These are phyloP conservation scores for Magnolia changhungtana DNA, from an alignment of 164 flowering plant genomes.

Conservation along the genomic window DNA sequence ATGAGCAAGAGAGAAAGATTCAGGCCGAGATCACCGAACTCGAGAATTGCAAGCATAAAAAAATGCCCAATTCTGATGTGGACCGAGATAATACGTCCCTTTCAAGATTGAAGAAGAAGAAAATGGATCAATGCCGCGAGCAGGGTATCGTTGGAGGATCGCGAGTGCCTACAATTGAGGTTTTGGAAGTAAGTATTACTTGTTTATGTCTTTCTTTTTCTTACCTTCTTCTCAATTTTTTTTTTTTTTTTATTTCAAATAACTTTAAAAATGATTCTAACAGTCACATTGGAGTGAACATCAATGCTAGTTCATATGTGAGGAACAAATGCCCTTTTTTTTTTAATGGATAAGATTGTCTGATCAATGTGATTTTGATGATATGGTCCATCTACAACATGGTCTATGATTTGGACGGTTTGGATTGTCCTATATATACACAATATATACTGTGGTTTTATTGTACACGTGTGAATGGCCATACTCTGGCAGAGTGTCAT, in stretches of 20 bases:
- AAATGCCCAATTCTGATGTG: constrained; percentile 3
- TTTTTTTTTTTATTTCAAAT: neutral
- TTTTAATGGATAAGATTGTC: too few species aligned
- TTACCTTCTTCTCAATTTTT: neutral
- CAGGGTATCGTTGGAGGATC: constrained; percentile 12
- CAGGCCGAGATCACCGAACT: constrained; percentile 53
- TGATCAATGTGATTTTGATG: too few species aligned
- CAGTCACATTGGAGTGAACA: too few species aligned
- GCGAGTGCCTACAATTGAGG: constrained; percentile 40
- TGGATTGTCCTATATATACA: too few species aligned
- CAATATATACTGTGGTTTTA: too few species aligned
- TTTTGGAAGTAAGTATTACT: constrained; percentile 43
- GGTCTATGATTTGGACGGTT: too few species aligned
- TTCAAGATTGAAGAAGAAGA: constrained; percentile 41
- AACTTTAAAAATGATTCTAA: too few species aligned
- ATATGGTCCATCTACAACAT: too few species aligned
- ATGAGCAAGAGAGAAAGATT: constrained; percentile 55
- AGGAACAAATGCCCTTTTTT: too few species aligned
- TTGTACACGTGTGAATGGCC: too few species aligned
- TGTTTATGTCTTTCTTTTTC: neutral
- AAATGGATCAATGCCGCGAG: constrained; percentile 23
- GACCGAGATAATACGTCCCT: neutral
- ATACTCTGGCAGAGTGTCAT: too few species aligned
- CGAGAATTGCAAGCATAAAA: constrained; percentile 38
- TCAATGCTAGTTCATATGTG: too few species aligned